A percentile compares a stretch with the other conserved stretches of the same genome.
Conservation (phyloP, 306 rosid genomes). For the Sindora glabra region DNA sequence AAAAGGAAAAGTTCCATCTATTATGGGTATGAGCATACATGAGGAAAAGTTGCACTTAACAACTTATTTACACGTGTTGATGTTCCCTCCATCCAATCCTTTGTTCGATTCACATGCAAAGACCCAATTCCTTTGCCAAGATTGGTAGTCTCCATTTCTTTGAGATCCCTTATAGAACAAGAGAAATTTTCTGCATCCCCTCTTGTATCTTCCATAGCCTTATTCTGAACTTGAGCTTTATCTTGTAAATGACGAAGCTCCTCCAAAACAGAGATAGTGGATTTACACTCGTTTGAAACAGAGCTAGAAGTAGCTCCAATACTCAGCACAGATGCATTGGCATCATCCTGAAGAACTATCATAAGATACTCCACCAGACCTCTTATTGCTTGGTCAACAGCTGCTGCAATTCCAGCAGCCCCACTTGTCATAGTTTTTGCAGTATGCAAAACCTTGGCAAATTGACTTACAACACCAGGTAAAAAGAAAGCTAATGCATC, state of each 20-base stretch:
- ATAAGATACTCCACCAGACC: constrained; percentile 79
- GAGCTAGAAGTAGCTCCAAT: constrained; percentile 25
- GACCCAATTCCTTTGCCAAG: constrained; percentile 37
- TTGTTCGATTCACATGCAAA: constrained; percentile 69
- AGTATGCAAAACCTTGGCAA: constrained; percentile 71
- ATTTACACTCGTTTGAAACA: constrained; percentile 21
- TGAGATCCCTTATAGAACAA: constrained; percentile 23
- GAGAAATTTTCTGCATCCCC: constrained; percentile 21
- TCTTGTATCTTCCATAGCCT: constrained; percentile 32
- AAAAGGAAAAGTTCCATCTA: constrained; percentile 12
- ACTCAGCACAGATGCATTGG: constrained; percentile 38
- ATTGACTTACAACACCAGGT: constrained; percentile 88
- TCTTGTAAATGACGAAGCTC: constrained; percentile 66
- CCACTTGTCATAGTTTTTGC: constrained; percentile 78
- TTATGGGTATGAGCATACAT: constrained; percentile 43
- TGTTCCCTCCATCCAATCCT: constrained; percentile 72
- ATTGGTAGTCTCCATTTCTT: constrained; percentile 30
- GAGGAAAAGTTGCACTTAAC: constrained; percentile 61
- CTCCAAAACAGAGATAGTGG: constrained; percentile 52
- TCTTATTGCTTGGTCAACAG: constrained; percentile 73
- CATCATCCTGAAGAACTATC: constrained; percentile 78
- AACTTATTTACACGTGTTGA: constrained; percentile 59
- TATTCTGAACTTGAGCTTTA: constrained; percentile 36
- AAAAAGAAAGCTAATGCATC: constrained; percentile 91
- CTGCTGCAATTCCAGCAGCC: constrained; percentile 78